Conservation (phyloP, 2,329 filamentous ascomycete species). For the Cladophialophora exuberans region DNA sequence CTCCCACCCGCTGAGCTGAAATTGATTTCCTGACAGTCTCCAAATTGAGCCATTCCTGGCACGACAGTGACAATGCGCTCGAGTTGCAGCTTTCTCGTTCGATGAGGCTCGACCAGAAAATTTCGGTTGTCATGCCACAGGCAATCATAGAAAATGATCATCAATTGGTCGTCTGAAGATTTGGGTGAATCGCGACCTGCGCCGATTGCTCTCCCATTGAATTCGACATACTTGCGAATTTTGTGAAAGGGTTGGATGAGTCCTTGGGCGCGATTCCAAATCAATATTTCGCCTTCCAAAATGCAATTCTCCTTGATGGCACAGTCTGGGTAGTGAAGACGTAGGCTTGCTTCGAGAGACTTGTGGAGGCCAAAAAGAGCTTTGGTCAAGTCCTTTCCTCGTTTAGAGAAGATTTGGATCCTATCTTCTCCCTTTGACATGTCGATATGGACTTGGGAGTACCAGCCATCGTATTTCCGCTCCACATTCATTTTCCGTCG, state of each 20-base stretch:
- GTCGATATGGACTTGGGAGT: constrained; percentile 85
- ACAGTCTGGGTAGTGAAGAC: constrained; percentile 62
- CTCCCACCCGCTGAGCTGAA: constrained; percentile 59
- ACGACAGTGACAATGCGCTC: constrained; percentile 57
- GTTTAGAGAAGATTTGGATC: constrained; percentile 88
- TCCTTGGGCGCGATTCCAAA: constrained; percentile 69
- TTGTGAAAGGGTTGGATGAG: constrained; percentile 77
- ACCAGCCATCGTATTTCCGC: constrained; percentile 85
- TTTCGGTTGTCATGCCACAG: constrained; percentile 60
- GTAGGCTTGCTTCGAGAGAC: constrained; percentile 66
- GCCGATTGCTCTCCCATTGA: constrained; percentile 72
- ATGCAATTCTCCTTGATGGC: constrained; percentile 70
- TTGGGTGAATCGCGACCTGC: constrained; percentile 66
- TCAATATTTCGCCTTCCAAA: constrained; percentile 79
- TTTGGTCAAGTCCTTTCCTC: constrained; percentile 81
- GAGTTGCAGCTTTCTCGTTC: constrained; percentile 55
- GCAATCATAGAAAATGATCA: constrained; percentile 64
- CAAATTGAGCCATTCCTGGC: constrained; percentile 67
- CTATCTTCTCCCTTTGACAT: constrained; percentile 57
- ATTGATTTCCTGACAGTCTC: constrained; percentile 68
- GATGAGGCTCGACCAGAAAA: constrained; percentile 51
- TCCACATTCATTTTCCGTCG: constrained; percentile 71
- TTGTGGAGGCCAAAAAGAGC: constrained; percentile 68
- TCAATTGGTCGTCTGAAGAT: constrained; percentile 37
- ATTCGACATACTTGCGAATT: constrained; percentile 76